Evolutionary conservation across 108 stramenopile species (phyloP).

Genomic region (Thalassiosira profunda): DNA sequence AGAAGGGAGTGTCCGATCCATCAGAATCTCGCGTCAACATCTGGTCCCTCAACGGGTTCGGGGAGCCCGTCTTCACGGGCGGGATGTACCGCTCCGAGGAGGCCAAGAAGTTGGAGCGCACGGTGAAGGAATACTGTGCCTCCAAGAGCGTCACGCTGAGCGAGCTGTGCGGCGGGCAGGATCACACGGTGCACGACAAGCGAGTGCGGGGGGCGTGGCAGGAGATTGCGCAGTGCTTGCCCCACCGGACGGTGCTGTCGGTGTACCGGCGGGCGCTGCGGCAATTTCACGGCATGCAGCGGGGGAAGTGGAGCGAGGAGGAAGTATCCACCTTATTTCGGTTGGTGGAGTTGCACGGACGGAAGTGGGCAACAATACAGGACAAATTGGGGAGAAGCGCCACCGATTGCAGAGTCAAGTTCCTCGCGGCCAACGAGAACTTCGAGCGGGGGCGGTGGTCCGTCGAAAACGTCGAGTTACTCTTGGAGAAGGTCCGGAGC

Average conservation of each 20-base stretch:
- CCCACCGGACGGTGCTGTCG: conserved; percentile 78
- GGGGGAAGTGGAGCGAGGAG: conserved; percentile 75
- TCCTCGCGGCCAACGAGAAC: conserved; percentile 58
- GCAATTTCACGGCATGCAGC: conserved; percentile 73
- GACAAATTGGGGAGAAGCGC: conserved; percentile 72
- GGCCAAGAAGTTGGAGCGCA: conserved; percentile 45
- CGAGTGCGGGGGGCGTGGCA: conserved; percentile 84
- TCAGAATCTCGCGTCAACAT: conserved; percentile 39
- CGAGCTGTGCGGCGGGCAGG: conserved; percentile 77
- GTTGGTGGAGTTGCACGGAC: conserved; percentile 62
- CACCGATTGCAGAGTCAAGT: conserved; percentile 78
- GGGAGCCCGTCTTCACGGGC: conserved; percentile 51
- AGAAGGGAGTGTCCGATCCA: conserved; percentile 20
- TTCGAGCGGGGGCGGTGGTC: conserved; percentile 82
- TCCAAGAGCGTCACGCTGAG: conserved; percentile 53
- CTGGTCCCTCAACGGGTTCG: conserved; percentile 69
- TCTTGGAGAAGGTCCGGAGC: conserved; percentile 60
- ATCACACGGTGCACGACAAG: conserved; percentile 60
- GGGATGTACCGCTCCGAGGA: conserved; percentile 76
- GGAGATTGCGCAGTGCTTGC: conserved; percentile 79
- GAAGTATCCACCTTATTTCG: conserved; percentile 52
- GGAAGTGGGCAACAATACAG: conserved; percentile 78
- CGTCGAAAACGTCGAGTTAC: conserved; percentile 56
- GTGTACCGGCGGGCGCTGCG: conserved; percentile 85
- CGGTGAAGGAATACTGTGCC: conserved; percentile 73